Percentiles rank a stretch among this genome's conserved stretches.
Conservation (phyloP, 1,284 basidiomycete genomes). For the Malassezia furfur region DNA sequence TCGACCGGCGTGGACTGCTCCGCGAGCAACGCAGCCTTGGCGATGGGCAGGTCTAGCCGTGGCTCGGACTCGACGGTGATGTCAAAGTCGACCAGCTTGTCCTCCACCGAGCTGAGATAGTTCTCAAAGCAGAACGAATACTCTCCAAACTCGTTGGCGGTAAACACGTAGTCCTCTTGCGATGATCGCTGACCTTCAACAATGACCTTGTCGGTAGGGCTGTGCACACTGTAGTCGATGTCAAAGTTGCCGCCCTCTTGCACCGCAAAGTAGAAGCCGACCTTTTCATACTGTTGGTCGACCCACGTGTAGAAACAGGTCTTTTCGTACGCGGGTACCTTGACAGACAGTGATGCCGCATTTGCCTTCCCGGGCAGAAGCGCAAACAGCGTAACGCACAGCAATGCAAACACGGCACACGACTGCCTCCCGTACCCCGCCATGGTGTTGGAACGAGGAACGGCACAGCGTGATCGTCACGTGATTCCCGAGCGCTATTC, state of each 20-base stretch:
- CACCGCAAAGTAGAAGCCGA: slow-evolving; percentile 65
- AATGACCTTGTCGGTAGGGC: slow-evolving; percentile 74
- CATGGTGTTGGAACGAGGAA: slow-evolving; percentile 1
- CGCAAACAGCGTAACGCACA: background rate
- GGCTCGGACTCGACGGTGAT: slow-evolving; percentile 48
- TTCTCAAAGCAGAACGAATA: slow-evolving; percentile 98
- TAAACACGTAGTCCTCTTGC: slow-evolving; percentile 93
- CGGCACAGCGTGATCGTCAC: background rate
- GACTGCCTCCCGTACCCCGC: background rate
- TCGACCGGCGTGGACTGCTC: slow-evolving; percentile 42
- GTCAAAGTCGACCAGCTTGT: slow-evolving; percentile 47
- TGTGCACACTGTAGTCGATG: slow-evolving; percentile 85
- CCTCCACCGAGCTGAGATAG: slow-evolving; percentile 51
- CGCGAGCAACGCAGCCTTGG: slow-evolving; percentile 29
- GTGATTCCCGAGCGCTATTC: background rate
- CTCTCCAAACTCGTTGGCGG: slow-evolving; percentile 85
- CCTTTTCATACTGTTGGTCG: slow-evolving; percentile 84
- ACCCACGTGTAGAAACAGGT: slow-evolving; percentile 93
- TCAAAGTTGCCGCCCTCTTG: slow-evolving; percentile 96
- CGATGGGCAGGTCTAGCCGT: slow-evolving; percentile 35
- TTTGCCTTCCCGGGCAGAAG: background rate
- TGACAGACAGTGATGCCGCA: slow-evolving; percentile 70
- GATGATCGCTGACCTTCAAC: slow-evolving; percentile 77
- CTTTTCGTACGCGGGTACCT: slow-evolving; percentile 72
- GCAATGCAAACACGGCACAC: background rate